Evolutionary conservation across 2,329 filamentous ascomycete genomes (phyloP).

Genomic region (Apiospora pterosperma): DNA sequence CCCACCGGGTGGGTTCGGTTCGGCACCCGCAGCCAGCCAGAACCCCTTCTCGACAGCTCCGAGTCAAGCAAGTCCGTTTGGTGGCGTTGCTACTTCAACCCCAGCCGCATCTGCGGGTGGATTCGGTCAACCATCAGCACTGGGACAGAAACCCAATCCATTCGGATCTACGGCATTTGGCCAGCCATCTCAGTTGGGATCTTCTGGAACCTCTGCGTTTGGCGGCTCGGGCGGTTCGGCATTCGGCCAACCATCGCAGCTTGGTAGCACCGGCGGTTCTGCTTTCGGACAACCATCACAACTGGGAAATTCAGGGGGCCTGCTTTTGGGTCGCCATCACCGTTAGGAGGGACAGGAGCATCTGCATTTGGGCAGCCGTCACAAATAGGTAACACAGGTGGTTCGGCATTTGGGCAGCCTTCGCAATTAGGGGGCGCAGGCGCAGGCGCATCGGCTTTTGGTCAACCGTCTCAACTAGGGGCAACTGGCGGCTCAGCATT

Average conservation of each 20-base stretch:
- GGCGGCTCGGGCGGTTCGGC: slow-evolving; percentile 12
- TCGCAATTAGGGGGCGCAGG: slow-evolving; percentile 19
- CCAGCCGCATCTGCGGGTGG: slow-evolving; percentile 1
- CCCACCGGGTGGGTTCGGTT: slow-evolving; percentile 39
- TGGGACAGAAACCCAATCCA: slow-evolving; percentile 11
- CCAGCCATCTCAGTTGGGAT: slow-evolving; percentile 31
- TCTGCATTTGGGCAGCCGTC: slow-evolving; percentile 29
- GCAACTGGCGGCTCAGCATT: neutral
- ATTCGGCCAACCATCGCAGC: slow-evolving; percentile 19
- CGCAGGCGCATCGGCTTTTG: neutral
- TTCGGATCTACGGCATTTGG: slow-evolving; percentile 20
- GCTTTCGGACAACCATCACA: slow-evolving; percentile 23
- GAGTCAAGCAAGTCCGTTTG: slow-evolving; percentile 17
- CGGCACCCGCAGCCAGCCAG: slow-evolving; percentile 30
- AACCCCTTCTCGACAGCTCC: slow-evolving; percentile 2
- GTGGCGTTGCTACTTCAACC: slow-evolving; percentile 8
- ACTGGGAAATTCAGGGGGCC: slow-evolving; percentile 12
- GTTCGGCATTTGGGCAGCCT: slow-evolving; percentile 35
- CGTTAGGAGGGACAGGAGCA: slow-evolving; percentile 21
- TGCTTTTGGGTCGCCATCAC: slow-evolving; percentile 38
- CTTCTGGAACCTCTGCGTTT: slow-evolving; percentile 5
- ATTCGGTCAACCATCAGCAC: slow-evolving; percentile 31
- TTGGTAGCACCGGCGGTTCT: neutral
- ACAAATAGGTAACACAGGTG: slow-evolving; percentile 20
- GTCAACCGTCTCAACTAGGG: slow-evolving; percentile 2